Conservation (phyloP, 768 basidiomycete species). For the Mycena filopes region DNA sequence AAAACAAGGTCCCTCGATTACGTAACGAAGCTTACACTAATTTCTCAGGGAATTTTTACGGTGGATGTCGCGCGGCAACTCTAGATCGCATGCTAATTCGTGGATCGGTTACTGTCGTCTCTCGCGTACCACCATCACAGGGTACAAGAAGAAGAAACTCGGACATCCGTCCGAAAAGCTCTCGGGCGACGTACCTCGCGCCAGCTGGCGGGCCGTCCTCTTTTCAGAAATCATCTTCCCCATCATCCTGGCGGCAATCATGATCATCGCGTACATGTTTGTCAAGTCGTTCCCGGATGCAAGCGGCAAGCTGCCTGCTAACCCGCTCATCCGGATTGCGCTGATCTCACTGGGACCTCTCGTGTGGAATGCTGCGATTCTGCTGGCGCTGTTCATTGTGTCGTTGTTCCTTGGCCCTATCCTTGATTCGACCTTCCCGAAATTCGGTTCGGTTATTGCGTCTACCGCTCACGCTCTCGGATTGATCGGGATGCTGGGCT, state of each 20-base stretch:
- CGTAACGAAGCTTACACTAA: slow-evolving; percentile 7
- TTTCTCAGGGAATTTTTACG: slow-evolving; percentile 89
- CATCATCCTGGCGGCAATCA: slow-evolving; percentile 83
- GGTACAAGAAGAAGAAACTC: slow-evolving; percentile 98
- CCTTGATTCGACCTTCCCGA: slow-evolving; percentile 83
- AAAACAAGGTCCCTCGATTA: neutral
- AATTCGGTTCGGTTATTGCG: slow-evolving; percentile 94
- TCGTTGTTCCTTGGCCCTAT: slow-evolving; percentile 95
- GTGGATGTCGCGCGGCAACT: slow-evolving; percentile 99
- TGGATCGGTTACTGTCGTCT: slow-evolving; percentile 99
- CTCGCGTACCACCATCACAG: slow-evolving; percentile 98
- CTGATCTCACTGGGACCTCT: slow-evolving; percentile 94
- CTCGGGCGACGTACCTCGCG: slow-evolving; percentile 94
- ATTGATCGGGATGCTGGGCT: slow-evolving; percentile 87
- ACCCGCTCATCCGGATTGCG: slow-evolving; percentile 91
- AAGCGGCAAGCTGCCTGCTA: slow-evolving; percentile 73
- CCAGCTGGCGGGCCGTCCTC: slow-evolving; percentile 90
- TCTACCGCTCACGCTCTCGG: slow-evolving; percentile 87
- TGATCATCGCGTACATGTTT: slow-evolving; percentile 92
- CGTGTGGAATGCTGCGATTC: slow-evolving; percentile 92
- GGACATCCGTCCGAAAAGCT: slow-evolving; percentile 98
- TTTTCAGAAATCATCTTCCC: slow-evolving; percentile 91
- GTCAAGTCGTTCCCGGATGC: slow-evolving; percentile 84
- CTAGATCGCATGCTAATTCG: slow-evolving; percentile 95
- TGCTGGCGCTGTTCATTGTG: slow-evolving; percentile 88